Percentiles rank a stretch among this genome's conserved stretches.
These are phyloP conservation scores for Marasmius fiardii DNA, from an alignment of 1,284 basidiomycete genomes.

Conservation along the genomic window DNA sequence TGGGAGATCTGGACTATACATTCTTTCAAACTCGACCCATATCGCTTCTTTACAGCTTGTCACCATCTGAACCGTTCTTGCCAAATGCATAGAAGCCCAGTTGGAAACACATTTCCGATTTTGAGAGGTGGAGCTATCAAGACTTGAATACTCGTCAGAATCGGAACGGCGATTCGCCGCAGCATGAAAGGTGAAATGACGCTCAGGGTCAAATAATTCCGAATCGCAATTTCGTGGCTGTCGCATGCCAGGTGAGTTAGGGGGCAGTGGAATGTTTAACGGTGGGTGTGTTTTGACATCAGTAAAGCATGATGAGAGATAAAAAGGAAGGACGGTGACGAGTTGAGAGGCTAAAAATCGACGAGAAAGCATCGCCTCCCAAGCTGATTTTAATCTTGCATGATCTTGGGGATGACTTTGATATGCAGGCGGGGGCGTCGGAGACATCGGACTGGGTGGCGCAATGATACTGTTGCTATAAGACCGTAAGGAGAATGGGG, in stretches of 20 bases:
- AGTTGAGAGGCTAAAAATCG: slow-evolving; percentile 56
- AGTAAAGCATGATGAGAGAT: slow-evolving; percentile 57
- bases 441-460: slow-evolving; percentile 4
- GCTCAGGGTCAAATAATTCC: slow-evolving; percentile 17
- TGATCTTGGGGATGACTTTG: slow-evolving; percentile 56
- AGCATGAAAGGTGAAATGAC: slow-evolving; percentile 19
- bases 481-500: slow-evolving; percentile 14
- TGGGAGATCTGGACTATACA: slow-evolving; percentile 40
- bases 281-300: slow-evolving; percentile 50
- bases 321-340: slow-evolving; percentile 63
- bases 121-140: background rate
- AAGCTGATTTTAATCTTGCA: slow-evolving; percentile 53
- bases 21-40: slow-evolving; percentile 54
- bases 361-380: slow-evolving; percentile 63
- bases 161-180: slow-evolving; percentile 18
- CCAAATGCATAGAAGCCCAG: slow-evolving; percentile 61
- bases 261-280: slow-evolving; percentile 54
- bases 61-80: slow-evolving; percentile 50
- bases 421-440: slow-evolving; percentile 1
- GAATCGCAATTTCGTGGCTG: background rate
- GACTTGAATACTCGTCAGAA: slow-evolving; percentile 14
- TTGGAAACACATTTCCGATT: slow-evolving; percentile 24
- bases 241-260: slow-evolving; percentile 31
- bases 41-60: slow-evolving; percentile 66
- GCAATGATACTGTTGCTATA: slow-evolving; percentile 14